Conservation (phyloP, 257 asterid species). For the Apocynum venetum region DNA sequence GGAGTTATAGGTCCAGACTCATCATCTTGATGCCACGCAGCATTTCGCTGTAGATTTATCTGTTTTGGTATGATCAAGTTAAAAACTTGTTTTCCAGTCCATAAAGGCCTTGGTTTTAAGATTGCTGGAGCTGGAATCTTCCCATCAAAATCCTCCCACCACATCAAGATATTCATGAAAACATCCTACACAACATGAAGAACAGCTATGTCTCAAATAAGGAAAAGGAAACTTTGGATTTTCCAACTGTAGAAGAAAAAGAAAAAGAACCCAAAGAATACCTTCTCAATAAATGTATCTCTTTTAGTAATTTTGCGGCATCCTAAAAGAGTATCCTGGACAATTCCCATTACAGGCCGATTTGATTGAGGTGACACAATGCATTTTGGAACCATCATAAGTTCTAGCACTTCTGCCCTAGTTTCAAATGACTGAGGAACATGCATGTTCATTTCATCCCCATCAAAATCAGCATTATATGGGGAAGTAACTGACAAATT, state of each 20-base stretch:
- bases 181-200: conserved; percentile 63
- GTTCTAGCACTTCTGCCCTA: conserved; percentile 94
- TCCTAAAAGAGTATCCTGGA: conserved; percentile 95
- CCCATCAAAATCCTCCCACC: conserved; percentile 99
- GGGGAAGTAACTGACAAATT: conserved; percentile 98
- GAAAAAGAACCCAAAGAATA: conserved; percentile 8
- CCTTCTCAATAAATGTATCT: conserved; percentile 97
- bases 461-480: conserved; percentile 99
- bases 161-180: conserved; percentile 96
- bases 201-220: conserved; percentile 8
- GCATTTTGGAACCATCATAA: conserved; percentile 99
- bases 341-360: conserved; percentile 98
- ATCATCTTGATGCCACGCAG: conserved; percentile 92
- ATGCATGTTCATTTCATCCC: conserved; percentile 99
- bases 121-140: conserved; percentile 97
- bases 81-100: conserved; percentile 99
- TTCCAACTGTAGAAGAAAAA: background rate
- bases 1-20: conserved; percentile 90
- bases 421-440: conserved; percentile 99
- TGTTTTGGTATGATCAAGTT: conserved; percentile 92
- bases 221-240: background rate
- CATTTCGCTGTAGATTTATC: conserved; percentile 77
- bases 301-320: conserved; percentile 95
- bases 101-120: conserved; percentile 93
- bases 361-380: conserved; percentile 95